A percentile compares a stretch with the other conserved stretches of the same genome.
phyloP scores from a whole-genome alignment of 2,329 filamentous ascomycete genomes.

The Sphaerulina vaccinii region DNA sequence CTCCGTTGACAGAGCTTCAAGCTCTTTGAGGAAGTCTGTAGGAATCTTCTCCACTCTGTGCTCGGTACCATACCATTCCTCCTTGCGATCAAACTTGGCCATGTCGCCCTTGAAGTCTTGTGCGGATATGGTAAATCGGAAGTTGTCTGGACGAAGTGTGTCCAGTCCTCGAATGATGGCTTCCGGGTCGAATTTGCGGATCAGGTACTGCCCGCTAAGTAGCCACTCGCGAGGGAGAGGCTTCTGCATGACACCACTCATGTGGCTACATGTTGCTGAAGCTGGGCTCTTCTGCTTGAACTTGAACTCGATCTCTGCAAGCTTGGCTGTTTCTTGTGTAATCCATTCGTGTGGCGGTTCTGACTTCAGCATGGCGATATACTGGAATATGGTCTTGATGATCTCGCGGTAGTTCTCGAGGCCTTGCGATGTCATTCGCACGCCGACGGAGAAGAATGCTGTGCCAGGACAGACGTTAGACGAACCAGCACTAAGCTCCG shows the following conservation, averaged over 20 bases:
- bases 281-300: slow-evolving; percentile 92
- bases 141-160: slow-evolving; percentile 81
- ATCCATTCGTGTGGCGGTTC: slow-evolving; percentile 86
- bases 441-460: slow-evolving; percentile 74
- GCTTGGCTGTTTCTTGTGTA: slow-evolving; percentile 83
- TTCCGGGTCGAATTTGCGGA: slow-evolving; percentile 78
- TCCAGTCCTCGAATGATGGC: slow-evolving; percentile 71
- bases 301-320: slow-evolving; percentile 91
- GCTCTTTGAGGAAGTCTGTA: slow-evolving; percentile 67
- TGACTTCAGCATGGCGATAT: slow-evolving; percentile 81
- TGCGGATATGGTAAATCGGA: slow-evolving; percentile 78
- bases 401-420: slow-evolving; percentile 79
- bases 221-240: slow-evolving; percentile 83
- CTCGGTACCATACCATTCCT: slow-evolving; percentile 98
- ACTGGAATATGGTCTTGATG: slow-evolving; percentile 82
- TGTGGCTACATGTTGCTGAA: slow-evolving; percentile 81
- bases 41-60: slow-evolving; percentile 82
- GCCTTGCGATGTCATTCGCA: slow-evolving; percentile 81
- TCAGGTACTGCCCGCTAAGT: slow-evolving; percentile 72
- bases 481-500: slow-evolving; percentile 74
- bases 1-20: slow-evolving; percentile 61
- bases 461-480: slow-evolving; percentile 76
- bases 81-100: slow-evolving; percentile 70
- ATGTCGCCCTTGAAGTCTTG: slow-evolving; percentile 72
- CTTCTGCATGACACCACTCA: slow-evolving; percentile 88